phyloP scores from a whole-genome alignment of 108 stramenopile species.

The Cyclotella choctawhatcheeana region DNA sequence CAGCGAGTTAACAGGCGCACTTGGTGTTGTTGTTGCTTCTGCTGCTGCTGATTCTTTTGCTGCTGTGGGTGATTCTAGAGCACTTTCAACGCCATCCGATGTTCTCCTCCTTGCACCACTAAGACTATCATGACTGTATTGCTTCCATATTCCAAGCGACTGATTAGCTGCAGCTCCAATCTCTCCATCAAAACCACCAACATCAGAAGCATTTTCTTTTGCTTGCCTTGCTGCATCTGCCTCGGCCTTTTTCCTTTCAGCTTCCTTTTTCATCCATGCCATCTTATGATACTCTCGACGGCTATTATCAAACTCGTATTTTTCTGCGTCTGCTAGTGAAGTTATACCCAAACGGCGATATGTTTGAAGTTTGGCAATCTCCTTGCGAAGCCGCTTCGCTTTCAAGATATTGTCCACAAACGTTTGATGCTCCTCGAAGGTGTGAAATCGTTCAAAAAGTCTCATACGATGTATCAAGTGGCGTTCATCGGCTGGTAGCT shows the following conservation, averaged over 20 bases:
- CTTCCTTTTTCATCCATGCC: conserved; percentile 65
- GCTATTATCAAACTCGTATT: conserved; percentile 82
- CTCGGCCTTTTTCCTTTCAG: conserved; percentile 52
- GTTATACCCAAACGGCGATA: conserved; percentile 87
- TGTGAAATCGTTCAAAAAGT: conserved; percentile 92
- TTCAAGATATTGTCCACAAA: conserved; percentile 83
- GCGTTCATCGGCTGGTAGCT: conserved; percentile 87
- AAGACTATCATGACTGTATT: conserved; percentile 19
- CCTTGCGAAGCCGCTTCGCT: conserved; percentile 87
- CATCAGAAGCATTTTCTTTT: conserved; percentile 32
- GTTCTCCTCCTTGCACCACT: conserved; percentile 4
- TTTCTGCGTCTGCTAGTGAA: conserved; percentile 83
- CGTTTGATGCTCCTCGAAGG: conserved; percentile 85
- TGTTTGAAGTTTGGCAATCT: conserved; percentile 95
- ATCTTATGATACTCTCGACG: conserved; percentile 78
- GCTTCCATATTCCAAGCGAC: conserved; percentile 40
- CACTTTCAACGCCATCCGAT: background rate
- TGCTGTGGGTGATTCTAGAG: background rate
- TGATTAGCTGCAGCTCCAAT: conserved; percentile 36
- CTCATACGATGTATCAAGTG: conserved; percentile 88
- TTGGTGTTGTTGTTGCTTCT: background rate
- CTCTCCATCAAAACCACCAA: conserved; percentile 22
- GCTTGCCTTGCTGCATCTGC: conserved; percentile 44
- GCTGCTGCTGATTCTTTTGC: background rate
- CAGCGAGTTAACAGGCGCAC: background rate